phyloP scores from a whole-genome alignment of 768 basidiomycete species.

The Lactarius evosmus region DNA sequence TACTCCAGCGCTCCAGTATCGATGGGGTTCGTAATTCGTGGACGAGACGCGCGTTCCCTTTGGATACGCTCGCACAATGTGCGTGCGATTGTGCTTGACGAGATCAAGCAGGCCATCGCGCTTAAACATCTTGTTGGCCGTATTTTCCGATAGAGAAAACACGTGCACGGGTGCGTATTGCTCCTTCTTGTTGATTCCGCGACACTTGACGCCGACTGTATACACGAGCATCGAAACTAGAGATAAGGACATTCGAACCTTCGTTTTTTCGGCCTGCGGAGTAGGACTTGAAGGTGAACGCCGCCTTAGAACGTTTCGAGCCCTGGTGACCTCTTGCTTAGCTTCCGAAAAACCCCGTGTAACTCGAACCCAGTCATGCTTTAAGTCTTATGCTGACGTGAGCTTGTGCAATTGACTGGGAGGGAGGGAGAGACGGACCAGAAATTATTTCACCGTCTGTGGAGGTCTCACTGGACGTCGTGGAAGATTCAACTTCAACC shows the following conservation, averaged over 20 bases:
- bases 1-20: constrained; percentile 84
- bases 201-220: constrained; percentile 93
- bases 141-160: constrained; percentile 88
- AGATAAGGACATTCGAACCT: constrained; percentile 68
- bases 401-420: background rate
- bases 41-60: constrained; percentile 77
- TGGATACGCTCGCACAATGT: constrained; percentile 85
- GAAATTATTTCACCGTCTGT: constrained; percentile 34
- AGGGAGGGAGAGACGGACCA: constrained; percentile 10
- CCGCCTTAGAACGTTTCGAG: constrained; percentile 38
- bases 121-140: constrained; percentile 72
- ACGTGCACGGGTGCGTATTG: constrained; percentile 84
- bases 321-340: constrained; percentile 41
- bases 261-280: constrained; percentile 33
- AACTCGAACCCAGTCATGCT: constrained; percentile 29
- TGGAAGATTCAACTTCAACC: constrained; percentile 43
- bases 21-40: constrained; percentile 84
- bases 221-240: constrained; percentile 82
- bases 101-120: constrained; percentile 57
- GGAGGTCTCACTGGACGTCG: constrained; percentile 37
- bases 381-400: constrained; percentile 25
- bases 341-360: constrained; percentile 32
- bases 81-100: constrained; percentile 81
- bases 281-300: constrained; percentile 23
- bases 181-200: constrained; percentile 83